Evolutionary conservation across 2,329 filamentous ascomycete genomes (phyloP).

Genomic region (Periconia sp.): DNA sequence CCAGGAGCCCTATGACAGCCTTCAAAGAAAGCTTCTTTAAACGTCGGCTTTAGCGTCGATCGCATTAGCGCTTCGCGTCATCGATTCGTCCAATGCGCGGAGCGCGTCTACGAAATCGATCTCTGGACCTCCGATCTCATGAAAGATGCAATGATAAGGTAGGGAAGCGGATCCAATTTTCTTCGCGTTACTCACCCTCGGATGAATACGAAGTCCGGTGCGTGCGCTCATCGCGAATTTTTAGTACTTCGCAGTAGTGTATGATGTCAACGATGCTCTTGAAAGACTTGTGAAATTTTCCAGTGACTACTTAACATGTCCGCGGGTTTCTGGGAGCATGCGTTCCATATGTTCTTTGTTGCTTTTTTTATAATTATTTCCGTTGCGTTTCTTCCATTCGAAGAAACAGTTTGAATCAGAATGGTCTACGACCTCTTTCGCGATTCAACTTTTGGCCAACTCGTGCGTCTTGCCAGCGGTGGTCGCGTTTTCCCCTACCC

Average conservation of each 20-base stretch:
- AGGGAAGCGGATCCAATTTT: background rate
- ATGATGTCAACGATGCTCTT: background rate
- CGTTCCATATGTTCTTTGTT: background rate
- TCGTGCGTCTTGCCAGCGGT: conserved; percentile 44
- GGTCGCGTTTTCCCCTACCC: conserved; percentile 45
- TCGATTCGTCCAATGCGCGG: background rate
- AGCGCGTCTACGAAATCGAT: background rate
- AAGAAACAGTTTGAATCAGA: background rate
- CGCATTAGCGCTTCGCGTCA: background rate
- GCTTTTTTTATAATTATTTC: background rate
- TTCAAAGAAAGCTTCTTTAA: background rate
- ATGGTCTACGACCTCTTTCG: conserved; percentile 42
- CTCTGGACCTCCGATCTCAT: background rate
- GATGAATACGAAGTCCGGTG: background rate
- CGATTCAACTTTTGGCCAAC: conserved; percentile 47
- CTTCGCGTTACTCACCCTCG: background rate
- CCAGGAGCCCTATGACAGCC: background rate
- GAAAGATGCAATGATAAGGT: background rate
- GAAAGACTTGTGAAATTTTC: background rate
- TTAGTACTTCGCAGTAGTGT: background rate
- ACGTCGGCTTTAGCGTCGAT: background rate
- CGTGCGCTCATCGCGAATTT: background rate
- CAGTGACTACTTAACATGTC: background rate
- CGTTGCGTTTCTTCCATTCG: background rate
- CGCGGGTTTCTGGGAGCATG: background rate